Conservation (phyloP, 2,329 filamentous ascomycete species). For the Hypoxylon sp. region DNA sequence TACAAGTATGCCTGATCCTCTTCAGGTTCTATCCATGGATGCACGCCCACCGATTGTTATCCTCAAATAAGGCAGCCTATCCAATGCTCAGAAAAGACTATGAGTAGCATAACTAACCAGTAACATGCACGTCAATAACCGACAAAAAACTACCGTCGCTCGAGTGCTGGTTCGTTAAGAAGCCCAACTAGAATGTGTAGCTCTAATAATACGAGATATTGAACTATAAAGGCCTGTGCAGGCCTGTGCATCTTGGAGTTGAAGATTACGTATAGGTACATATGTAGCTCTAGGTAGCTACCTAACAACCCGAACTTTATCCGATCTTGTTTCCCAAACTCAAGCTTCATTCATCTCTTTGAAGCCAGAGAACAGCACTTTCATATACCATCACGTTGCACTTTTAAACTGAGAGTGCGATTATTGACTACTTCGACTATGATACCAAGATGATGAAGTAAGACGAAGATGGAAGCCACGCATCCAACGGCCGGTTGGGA, state of each 20-base stretch:
- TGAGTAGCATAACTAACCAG: too few species aligned
- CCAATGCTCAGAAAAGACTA: too few species aligned
- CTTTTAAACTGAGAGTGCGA: constrained; percentile 10
- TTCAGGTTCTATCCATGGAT: not conserved
- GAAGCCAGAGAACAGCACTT: not conserved
- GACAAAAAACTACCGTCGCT: not conserved
- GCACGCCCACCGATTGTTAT: not conserved
- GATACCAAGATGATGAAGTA: constrained; percentile 51
- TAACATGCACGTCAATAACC: not conserved
- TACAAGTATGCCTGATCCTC: not conserved
- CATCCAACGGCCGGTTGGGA: constrained; percentile 92
- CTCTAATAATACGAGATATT: not conserved
- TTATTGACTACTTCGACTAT: constrained; percentile 12
- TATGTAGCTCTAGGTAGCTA: constrained; percentile 5
- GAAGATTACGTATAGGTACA: not conserved
- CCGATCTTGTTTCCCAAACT: constrained; percentile 31
- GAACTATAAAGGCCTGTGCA: not conserved
- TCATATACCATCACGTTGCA: constrained; percentile 4
- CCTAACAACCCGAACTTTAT: constrained; percentile 26
- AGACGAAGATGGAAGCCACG: constrained; percentile 67
- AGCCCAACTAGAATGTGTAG: too few species aligned
- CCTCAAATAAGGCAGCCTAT: too few species aligned
- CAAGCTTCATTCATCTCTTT: constrained; percentile 23
- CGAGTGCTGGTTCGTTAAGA: too few species aligned
- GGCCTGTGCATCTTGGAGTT: not conserved